Evolutionary conservation across 768 basidiomycete genomes (phyloP).

Genomic region (Collybia sp.): DNA sequence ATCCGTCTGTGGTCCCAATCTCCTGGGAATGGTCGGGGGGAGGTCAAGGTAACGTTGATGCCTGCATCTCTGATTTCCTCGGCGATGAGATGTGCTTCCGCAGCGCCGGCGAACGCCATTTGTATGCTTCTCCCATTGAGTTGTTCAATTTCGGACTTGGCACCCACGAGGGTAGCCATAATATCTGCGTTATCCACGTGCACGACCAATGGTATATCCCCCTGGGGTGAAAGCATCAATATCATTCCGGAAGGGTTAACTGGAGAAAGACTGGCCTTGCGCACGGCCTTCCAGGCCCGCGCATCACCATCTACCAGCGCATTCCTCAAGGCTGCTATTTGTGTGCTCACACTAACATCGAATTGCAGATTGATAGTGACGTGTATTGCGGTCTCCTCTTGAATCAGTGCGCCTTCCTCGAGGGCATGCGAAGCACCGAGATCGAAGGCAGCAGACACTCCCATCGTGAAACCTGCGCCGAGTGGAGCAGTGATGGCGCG

Average conservation of each 20-base stretch:
- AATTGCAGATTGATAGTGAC: slow-evolving; percentile 34
- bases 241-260: slow-evolving; percentile 20
- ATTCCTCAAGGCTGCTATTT: slow-evolving; percentile 50
- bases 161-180: slow-evolving; percentile 61
- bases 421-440: slow-evolving; percentile 56
- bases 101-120: slow-evolving; percentile 52
- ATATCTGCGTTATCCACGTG: slow-evolving; percentile 68
- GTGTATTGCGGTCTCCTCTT: slow-evolving; percentile 66
- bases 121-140: slow-evolving; percentile 22
- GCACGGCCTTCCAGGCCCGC: slow-evolving; percentile 30
- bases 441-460: slow-evolving; percentile 59
- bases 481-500: slow-evolving; percentile 59
- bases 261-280: slow-evolving; percentile 20
- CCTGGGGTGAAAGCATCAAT: slow-evolving; percentile 29
- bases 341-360: slow-evolving; percentile 53
- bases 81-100: slow-evolving; percentile 62
- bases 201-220: slow-evolving; percentile 64
- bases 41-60: slow-evolving; percentile 69
- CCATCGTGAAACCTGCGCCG: slow-evolving; percentile 51
- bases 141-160: slow-evolving; percentile 51
- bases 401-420: slow-evolving; percentile 56
- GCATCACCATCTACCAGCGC: slow-evolving; percentile 31
- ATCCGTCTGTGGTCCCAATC: slow-evolving; percentile 64
- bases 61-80: slow-evolving; percentile 53
- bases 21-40: slow-evolving; percentile 56